These are phyloP conservation scores for Flaveria linearis DNA, from an alignment of 129 eudicot genomes.

Conservation along the genomic window DNA sequence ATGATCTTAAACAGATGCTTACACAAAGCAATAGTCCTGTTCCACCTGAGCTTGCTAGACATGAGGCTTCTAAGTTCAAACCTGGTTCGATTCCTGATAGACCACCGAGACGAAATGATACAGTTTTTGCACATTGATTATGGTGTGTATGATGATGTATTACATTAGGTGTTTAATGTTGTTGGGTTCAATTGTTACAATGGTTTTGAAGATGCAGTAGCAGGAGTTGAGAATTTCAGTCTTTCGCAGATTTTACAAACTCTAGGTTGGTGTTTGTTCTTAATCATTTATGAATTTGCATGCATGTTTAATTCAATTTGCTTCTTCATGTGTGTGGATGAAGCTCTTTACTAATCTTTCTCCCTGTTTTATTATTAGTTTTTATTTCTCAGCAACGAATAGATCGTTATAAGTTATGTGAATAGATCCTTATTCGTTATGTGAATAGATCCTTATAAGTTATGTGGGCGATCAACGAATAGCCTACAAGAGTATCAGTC, in stretches of 20 bases:
- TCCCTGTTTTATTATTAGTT: neutral
- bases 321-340: neutral
- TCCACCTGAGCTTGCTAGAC: conserved; percentile 66
- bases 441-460: too few relatives aligned
- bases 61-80: conserved; percentile 62
- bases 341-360: neutral
- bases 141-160: neutral
- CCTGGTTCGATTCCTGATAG: conserved; percentile 65
- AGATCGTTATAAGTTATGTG: too few relatives aligned
- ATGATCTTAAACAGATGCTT: conserved; percentile 68
- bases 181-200: conserved; percentile 5
- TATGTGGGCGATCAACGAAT: too few relatives aligned
- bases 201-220: conserved; percentile 27
- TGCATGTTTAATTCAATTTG: neutral
- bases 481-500: too few relatives aligned
- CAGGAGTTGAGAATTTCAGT: conserved; percentile 1
- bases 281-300: neutral
- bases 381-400: neutral
- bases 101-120: conserved; percentile 59
- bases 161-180: neutral
- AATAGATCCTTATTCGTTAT: too few relatives aligned
- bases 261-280: conserved; percentile 30
- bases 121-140: conserved; percentile 50
- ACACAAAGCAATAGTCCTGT: conserved; percentile 54
- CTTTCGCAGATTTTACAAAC: neutral